Conservation (phyloP, 2,329 filamentous ascomycete genomes). For the Calonectria pseudoturangicola region DNA sequence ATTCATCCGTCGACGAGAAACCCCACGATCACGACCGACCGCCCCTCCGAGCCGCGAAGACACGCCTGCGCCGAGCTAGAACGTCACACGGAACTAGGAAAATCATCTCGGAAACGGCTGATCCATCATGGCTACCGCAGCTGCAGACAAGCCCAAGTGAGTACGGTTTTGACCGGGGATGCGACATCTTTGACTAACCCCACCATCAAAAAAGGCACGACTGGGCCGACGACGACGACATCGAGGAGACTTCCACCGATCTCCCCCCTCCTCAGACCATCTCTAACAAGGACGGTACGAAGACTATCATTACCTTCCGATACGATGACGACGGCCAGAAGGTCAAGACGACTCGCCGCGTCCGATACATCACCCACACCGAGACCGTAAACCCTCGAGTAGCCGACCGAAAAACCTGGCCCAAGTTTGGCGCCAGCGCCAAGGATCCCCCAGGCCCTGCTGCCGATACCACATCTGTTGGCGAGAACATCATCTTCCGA, state of each 20-base stretch:
- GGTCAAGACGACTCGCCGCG: slow-evolving; percentile 96
- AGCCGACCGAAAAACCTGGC: slow-evolving; percentile 93
- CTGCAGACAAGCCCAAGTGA: slow-evolving; percentile 64
- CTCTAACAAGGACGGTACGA: slow-evolving; percentile 98
- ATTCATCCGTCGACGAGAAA: slow-evolving; percentile 61
- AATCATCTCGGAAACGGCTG: slow-evolving; percentile 44
- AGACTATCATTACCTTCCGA: slow-evolving; percentile 93
- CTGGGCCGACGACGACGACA: slow-evolving; percentile 97
- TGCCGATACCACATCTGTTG: slow-evolving; percentile 91
- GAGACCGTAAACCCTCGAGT: slow-evolving; percentile 97
- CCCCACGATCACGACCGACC: slow-evolving; percentile 60
- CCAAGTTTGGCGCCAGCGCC: slow-evolving; percentile 93
- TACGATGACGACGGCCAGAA: slow-evolving; percentile 96
- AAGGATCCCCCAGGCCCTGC: slow-evolving; percentile 90
- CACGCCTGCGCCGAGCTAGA: slow-evolving; percentile 48
- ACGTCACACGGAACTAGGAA: slow-evolving; percentile 40
- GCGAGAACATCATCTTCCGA: slow-evolving; percentile 98
- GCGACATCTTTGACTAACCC: slow-evolving; percentile 59
- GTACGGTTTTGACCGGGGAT: slow-evolving; percentile 48
- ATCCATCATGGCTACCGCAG: slow-evolving; percentile 63
- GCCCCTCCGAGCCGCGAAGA: slow-evolving; percentile 51
- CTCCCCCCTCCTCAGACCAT: slow-evolving; percentile 92
- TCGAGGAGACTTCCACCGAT: slow-evolving; percentile 80
- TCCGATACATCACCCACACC: slow-evolving; percentile 93
- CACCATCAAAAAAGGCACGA: slow-evolving; percentile 73